These are phyloP conservation scores for Russula abietina DNA, from an alignment of 768 basidiomycete genomes.

Conservation along the genomic window DNA sequence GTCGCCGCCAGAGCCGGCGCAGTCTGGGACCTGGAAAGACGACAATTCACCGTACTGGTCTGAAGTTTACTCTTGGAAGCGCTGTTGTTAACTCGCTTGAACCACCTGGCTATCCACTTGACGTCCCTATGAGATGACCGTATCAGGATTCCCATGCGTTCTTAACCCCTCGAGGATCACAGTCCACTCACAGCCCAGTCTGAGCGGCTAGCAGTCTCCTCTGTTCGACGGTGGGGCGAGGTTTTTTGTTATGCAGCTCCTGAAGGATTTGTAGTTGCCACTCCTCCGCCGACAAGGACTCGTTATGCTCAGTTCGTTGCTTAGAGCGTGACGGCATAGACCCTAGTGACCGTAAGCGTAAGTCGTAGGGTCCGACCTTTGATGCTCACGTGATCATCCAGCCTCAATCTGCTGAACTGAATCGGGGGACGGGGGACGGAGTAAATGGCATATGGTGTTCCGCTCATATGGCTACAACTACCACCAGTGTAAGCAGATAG, in stretches of 20 bases:
- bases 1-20: neutral
- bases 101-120: slow-evolving; percentile 23
- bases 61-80: slow-evolving; percentile 1
- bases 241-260: slow-evolving; percentile 13
- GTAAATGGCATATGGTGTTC: neutral
- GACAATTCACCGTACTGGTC: neutral
- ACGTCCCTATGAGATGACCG: slow-evolving; percentile 3
- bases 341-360: too few relatives aligned
- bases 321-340: too few relatives aligned
- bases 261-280: slow-evolving; percentile 18
- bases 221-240: slow-evolving; percentile 14
- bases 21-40: neutral
- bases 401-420: neutral
- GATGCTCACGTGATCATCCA: neutral
- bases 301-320: neutral
- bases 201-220: slow-evolving; percentile 11
- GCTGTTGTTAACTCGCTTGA: slow-evolving; percentile 13
- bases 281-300: slow-evolving; percentile 9
- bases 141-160: neutral
- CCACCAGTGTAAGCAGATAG: slow-evolving; percentile 1
- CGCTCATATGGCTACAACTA: slow-evolving; percentile 12
- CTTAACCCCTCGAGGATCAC: neutral
- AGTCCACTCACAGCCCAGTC: slow-evolving; percentile 22
- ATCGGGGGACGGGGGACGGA: too few relatives aligned
- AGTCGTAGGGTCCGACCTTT: too few relatives aligned